These are phyloP conservation scores for Huntiella decipiens DNA, from an alignment of 2,329 filamentous ascomycete genomes.

Conservation along the genomic window DNA sequence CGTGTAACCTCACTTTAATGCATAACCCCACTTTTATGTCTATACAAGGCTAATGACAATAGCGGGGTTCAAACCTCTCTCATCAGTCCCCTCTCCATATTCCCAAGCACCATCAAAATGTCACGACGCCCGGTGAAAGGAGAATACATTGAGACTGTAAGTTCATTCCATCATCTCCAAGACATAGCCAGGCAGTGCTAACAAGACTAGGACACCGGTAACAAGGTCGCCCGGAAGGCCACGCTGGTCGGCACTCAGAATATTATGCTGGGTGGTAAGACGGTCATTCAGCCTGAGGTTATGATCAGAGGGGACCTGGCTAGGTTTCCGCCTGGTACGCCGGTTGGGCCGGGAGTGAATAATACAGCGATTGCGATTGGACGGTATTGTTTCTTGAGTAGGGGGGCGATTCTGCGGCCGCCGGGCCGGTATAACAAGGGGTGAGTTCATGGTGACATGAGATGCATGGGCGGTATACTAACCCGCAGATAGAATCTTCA, in stretches of 20 bases:
- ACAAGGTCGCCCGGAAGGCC: constrained; percentile 89
- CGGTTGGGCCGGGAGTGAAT: constrained; percentile 22
- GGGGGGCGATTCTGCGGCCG: constrained; percentile 60
- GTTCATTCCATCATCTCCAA: constrained; percentile 12
- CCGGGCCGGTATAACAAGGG: constrained; percentile 70
- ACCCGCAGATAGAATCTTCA: constrained; percentile 31
- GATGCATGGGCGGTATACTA: background rate
- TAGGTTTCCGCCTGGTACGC: constrained; percentile 30
- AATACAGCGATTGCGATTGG: constrained; percentile 69
- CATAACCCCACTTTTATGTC: too few relatives aligned
- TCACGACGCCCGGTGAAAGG: constrained; percentile 62
- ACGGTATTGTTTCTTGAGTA: constrained; percentile 74
- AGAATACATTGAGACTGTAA: constrained; percentile 92
- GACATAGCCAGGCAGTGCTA: background rate
- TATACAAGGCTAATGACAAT: too few relatives aligned
- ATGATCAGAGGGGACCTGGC: constrained; percentile 83
- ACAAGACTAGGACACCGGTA: constrained; percentile 63
- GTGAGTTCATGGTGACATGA: constrained; percentile 15
- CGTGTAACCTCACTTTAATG: too few relatives aligned
- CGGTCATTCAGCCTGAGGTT: constrained; percentile 86
- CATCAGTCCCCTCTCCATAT: too few relatives aligned
- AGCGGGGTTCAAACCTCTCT: too few relatives aligned
- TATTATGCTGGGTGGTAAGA: constrained; percentile 92
- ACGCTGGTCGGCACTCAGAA: constrained; percentile 89
- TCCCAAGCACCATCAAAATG: constrained; percentile 22